Evolutionary conservation across 257 asterid species (phyloP), one percentile per base, ranked within the genome.

Genomic region (Solanum ossicruentum): DNA sequence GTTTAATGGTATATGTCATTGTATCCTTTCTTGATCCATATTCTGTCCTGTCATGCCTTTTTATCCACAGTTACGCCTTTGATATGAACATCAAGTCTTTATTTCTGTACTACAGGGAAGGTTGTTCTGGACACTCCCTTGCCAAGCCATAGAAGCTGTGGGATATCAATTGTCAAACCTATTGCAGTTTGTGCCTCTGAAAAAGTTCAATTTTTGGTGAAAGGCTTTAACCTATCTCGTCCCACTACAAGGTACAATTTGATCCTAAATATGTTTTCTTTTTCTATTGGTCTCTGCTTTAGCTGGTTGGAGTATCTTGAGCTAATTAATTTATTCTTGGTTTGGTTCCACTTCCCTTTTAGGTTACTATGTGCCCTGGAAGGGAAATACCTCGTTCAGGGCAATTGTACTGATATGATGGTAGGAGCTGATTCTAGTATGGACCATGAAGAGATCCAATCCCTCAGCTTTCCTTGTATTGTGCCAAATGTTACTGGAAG

Each of bases 121-220:
- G 92, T 97, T 85, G 96, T 95, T 88, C 85, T 93, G 57, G 96
- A 93, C 87, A 87, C 95, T 15, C 90, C 94, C 54, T 87, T 94
- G 84, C 92, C 93, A 16, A 88, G 83, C 86, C 87, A 85, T 43
- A 88, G 52, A 80, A 87, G 87, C 87, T 91, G 93, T 90, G 91
- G 90, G 89, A 94, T 97, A 89, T 89, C 91, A 36, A 94, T 93
- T 82, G 85, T 93, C 87, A 93, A 87, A 88, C 99, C 99, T 41
- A 87, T 96, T 87, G 99, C 98, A 32, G 98, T 93, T 89, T 85
- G 94, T 77, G 86, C 87, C 81, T 93, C 95, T 8, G 97, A 91
- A 83, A 87, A 57, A 67, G 97, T 91, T 86, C 89, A 89, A 81
- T 97, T 97, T 92, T 89, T 86, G 56, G 97, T 97, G 79, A 92